phyloP scores from a whole-genome alignment of 352 stramenopile species.

The Pythium insidiosum region DNA sequence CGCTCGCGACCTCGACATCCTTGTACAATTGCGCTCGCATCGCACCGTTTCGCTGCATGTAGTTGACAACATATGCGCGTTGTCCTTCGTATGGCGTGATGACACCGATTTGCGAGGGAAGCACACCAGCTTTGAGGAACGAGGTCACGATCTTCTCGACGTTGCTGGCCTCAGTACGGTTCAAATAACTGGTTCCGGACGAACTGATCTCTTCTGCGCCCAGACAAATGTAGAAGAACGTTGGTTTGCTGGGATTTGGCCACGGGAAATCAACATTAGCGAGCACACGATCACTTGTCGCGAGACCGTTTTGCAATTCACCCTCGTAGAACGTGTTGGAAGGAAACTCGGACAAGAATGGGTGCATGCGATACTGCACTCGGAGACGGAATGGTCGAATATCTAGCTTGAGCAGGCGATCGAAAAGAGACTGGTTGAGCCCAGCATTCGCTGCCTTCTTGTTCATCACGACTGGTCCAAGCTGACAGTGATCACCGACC shows the following conservation, averaged over 20 bases:
- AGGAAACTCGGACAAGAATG: slow-evolving; percentile 97
- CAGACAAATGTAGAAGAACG: slow-evolving; percentile 96
- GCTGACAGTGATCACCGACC: slow-evolving; percentile 98
- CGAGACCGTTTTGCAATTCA: slow-evolving; percentile 97
- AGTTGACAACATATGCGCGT: slow-evolving; percentile 97
- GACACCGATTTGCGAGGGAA: slow-evolving; percentile 91
- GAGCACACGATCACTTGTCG: slow-evolving; percentile 89
- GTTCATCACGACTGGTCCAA: slow-evolving; percentile 98
- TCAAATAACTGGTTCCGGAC: slow-evolving; percentile 97
- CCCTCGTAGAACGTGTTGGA: slow-evolving; percentile 99
- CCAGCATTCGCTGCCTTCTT: slow-evolving; percentile 97
- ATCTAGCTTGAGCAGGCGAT: slow-evolving; percentile 94
- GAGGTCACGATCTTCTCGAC: slow-evolving; percentile 98
- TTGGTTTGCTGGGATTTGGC: slow-evolving; percentile 95
- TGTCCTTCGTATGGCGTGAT: slow-evolving; percentile 99
- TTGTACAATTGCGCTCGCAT: slow-evolving; percentile 94
- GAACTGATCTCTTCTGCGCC: slow-evolving; percentile 98
- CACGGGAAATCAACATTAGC: slow-evolving; percentile 93
- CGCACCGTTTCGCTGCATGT: slow-evolving; percentile 95
- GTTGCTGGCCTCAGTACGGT: slow-evolving; percentile 96
- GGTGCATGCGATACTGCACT: slow-evolving; percentile 99
- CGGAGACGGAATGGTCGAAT: slow-evolving; percentile 95
- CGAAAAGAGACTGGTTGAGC: slow-evolving; percentile 97
- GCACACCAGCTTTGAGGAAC: slow-evolving; percentile 91
- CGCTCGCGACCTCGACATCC: slow-evolving; percentile 97